Percentiles rank a stretch among this genome's conserved stretches.
Conservation (phyloP, 2,329 filamentous ascomycete genomes). For the Penicillium verrucosum region DNA sequence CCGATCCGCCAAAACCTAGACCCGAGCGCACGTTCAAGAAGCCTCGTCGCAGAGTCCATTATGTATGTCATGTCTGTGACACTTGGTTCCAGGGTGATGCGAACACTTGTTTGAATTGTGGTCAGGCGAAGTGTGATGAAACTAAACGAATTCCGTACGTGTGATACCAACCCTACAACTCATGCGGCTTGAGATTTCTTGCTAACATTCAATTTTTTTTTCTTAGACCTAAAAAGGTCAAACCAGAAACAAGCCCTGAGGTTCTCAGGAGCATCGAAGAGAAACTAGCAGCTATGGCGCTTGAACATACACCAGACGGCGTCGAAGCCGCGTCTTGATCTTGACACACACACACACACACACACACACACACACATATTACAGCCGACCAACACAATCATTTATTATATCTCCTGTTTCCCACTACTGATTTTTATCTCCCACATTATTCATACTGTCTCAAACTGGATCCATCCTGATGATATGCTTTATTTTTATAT, state of each 20-base stretch:
- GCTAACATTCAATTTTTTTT: constrained; percentile 11
- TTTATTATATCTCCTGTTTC: not conserved
- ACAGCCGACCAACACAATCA: not conserved
- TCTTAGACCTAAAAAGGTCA: constrained; percentile 40
- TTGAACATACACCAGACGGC: not conserved
- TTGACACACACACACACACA: not conserved
- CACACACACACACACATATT: not conserved
- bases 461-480: not conserved
- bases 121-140: constrained; percentile 41
- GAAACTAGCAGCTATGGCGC: constrained; percentile 30
- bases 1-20: constrained; percentile 33
- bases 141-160: constrained; percentile 45
- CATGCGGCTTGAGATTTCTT: not conserved
- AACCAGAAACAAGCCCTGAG: constrained; percentile 40
- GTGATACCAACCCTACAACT: not conserved
- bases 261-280: constrained; percentile 40
- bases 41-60: constrained; percentile 39
- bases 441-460: not conserved
- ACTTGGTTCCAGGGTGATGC: constrained; percentile 33
- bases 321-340: not conserved
- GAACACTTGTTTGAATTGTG: constrained; percentile 37
- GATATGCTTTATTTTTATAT: not conserved
- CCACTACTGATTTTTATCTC: not conserved
- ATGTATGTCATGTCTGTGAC: constrained; percentile 42
- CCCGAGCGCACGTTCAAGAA: constrained; percentile 39